A percentile compares a stretch with the other conserved stretches of the same genome.
Evolutionary conservation across 2,329 filamentous ascomycete species (phyloP).

Genomic region (Cercospora janseana): DNA sequence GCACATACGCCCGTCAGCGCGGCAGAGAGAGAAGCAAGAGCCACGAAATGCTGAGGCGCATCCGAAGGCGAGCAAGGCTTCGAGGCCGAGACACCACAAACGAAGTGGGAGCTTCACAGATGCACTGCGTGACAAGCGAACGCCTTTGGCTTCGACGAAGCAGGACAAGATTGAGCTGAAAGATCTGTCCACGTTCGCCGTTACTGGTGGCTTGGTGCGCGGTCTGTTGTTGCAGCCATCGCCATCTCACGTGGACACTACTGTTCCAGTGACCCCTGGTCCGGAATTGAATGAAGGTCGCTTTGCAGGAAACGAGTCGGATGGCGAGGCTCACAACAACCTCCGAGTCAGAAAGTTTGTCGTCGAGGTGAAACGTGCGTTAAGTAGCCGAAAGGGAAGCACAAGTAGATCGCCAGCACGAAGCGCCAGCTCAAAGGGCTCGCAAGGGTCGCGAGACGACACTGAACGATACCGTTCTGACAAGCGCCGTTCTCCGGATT

Average conservation of each 20-base stretch:
- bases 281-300: slow-evolving; percentile 22
- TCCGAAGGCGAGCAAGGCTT: slow-evolving; percentile 9
- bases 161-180: slow-evolving; percentile 39
- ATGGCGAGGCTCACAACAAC: slow-evolving; percentile 26
- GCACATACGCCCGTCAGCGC: slow-evolving; percentile 25
- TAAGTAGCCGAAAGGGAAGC: slow-evolving; percentile 55
- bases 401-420: slow-evolving; percentile 23
- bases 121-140: slow-evolving; percentile 68
- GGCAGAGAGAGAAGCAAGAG: slow-evolving; percentile 20
- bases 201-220: slow-evolving; percentile 80
- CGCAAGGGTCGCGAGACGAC: slow-evolving; percentile 10
- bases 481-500: slow-evolving; percentile 22
- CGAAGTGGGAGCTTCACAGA: slow-evolving; percentile 86
- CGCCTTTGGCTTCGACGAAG: slow-evolving; percentile 51
- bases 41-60: slow-evolving; percentile 11
- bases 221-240: slow-evolving; percentile 80
- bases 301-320: slow-evolving; percentile 16
- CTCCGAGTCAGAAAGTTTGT: slow-evolving; percentile 83
- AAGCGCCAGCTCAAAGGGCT: slow-evolving; percentile 44
- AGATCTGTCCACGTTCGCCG: slow-evolving; percentile 59
- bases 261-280: slow-evolving; percentile 49
- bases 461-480: slow-evolving; percentile 12
- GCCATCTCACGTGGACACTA: slow-evolving; percentile 71
- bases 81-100: slow-evolving; percentile 60
- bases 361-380: slow-evolving; percentile 76